Evolutionary conservation across 148 eudicot species (phyloP).

Genomic region (Camellia sinensis): DNA sequence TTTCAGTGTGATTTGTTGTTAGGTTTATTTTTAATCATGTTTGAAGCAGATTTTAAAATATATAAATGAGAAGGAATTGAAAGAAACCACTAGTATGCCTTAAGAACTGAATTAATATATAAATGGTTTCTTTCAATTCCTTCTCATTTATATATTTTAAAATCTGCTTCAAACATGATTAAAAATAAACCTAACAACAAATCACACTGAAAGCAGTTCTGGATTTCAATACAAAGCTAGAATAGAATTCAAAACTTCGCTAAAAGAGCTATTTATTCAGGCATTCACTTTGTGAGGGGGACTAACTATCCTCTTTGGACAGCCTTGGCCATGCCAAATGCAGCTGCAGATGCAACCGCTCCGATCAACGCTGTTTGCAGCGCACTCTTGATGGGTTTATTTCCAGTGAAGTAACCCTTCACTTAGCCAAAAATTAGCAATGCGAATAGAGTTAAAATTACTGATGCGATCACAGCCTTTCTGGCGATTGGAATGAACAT

Average conservation of each 20-base stretch:
- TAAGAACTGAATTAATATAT: too few relatives aligned
- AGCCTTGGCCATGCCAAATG: constrained; percentile 86
- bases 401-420: constrained; percentile 77
- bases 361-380: constrained; percentile 81
- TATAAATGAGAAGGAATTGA: too few relatives aligned
- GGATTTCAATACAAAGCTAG: background rate
- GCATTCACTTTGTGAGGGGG: too few relatives aligned
- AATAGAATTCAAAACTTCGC: background rate
- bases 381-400: constrained; percentile 61
- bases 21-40: background rate
- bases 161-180: background rate
- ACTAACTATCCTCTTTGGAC: constrained; percentile 40
- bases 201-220: background rate
- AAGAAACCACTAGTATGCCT: background rate
- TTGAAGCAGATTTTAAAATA: too few relatives aligned
- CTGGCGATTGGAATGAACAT: constrained; percentile 58
- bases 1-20: background rate
- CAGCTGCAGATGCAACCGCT: constrained; percentile 93
- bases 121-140: too few relatives aligned
- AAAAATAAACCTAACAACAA: background rate
- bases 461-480: constrained; percentile 64
- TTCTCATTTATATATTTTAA: too few relatives aligned
- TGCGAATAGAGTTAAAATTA: constrained; percentile 60
- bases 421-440: constrained; percentile 78
- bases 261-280: constrained; percentile 10